phyloP scores from a whole-genome alignment of 2,329 filamentous ascomycete species.

The Eutypella sp. region DNA sequence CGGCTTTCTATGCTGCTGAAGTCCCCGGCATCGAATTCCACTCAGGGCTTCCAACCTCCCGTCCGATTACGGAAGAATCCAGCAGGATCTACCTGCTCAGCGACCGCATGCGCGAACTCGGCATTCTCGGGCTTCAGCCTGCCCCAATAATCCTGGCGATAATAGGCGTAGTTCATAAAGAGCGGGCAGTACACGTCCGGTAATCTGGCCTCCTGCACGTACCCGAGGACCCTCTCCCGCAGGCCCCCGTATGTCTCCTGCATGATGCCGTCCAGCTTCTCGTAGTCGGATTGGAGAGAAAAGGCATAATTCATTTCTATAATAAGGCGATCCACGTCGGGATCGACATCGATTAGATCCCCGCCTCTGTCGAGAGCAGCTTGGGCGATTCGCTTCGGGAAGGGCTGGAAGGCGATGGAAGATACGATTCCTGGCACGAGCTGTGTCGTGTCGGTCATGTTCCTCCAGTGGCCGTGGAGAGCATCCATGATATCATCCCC shows the following conservation, averaged over 20 bases:
- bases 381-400: conserved; percentile 31
- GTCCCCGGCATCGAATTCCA: too few relatives aligned
- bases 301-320: conserved; percentile 40
- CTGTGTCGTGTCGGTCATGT: conserved; percentile 18
- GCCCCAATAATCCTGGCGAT: conserved; percentile 36
- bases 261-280: conserved; percentile 27
- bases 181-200: conserved; percentile 33
- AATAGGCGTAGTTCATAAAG: conserved; percentile 40
- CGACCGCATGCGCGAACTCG: conserved; percentile 28
- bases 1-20: too few relatives aligned
- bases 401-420: conserved; percentile 34
- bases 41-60: conserved; percentile 31
- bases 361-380: conserved; percentile 26
- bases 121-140: conserved; percentile 30
- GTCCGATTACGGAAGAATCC: conserved; percentile 33
- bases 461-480: conserved; percentile 30
- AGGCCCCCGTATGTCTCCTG: conserved; percentile 31
- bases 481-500: conserved; percentile 23
- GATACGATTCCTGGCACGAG: conserved; percentile 25
- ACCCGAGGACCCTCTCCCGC: conserved; percentile 24
- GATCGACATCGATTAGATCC: conserved; percentile 36
- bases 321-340: conserved; percentile 34
- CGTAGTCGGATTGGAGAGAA: conserved; percentile 22
- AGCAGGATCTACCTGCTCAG: conserved; percentile 30
- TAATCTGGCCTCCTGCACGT: conserved; percentile 28